phyloP scores from a whole-genome alignment of 495 filamentous ascomycete genomes.

The Cercophora scortea region DNA sequence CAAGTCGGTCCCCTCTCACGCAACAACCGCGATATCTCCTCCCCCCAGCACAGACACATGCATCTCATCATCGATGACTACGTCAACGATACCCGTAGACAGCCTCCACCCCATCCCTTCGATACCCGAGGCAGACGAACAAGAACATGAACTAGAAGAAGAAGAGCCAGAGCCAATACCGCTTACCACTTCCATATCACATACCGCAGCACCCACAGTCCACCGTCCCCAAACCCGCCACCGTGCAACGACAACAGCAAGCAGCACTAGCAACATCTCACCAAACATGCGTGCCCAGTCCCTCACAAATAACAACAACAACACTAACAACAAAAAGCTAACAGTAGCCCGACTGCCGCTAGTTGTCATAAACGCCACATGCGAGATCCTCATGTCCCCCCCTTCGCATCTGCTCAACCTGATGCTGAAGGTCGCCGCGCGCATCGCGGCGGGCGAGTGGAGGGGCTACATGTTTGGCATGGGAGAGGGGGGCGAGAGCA shows the following conservation, averaged over 20 bases:
- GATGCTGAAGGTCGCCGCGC: conserved; percentile 72
- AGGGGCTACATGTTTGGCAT: conserved; percentile 40
- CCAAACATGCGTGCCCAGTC: conserved; percentile 45
- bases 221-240: conserved; percentile 15
- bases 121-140: too few relatives aligned
- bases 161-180: too few relatives aligned
- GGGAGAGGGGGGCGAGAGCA: conserved; percentile 40
- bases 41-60: too few relatives aligned
- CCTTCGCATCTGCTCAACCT: conserved; percentile 66
- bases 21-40: too few relatives aligned
- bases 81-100: too few relatives aligned
- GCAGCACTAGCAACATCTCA: conserved; percentile 23
- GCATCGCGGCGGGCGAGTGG: conserved; percentile 59
- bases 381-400: conserved; percentile 64
- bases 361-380: conserved; percentile 66
- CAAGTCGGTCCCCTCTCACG: conserved; percentile 4
- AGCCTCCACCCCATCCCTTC: too few relatives aligned
- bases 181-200: too few relatives aligned
- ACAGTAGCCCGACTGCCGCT: conserved; percentile 48
- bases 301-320: not conserved
- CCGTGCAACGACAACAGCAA: conserved; percentile 18
- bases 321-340: conserved; percentile 13
- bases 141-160: too few relatives aligned
- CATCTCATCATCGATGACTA: too few relatives aligned
- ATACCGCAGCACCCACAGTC: not conserved